phyloP scores from a whole-genome alignment of 306 rosid genomes.

The Erythrophleum fordii region DNA sequence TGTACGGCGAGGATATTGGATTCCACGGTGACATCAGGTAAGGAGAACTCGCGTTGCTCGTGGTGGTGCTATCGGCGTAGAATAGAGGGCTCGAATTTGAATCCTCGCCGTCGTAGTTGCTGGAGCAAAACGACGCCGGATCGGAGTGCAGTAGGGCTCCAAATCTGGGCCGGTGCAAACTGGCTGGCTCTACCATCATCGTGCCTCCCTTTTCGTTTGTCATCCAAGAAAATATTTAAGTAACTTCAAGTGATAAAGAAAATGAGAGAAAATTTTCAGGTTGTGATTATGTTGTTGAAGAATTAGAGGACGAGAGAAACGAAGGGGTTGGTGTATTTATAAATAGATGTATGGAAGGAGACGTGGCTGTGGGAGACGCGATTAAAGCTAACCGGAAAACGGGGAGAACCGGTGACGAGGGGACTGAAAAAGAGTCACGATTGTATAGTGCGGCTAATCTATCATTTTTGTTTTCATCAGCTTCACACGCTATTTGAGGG shows the following conservation, averaged over 20 bases:
- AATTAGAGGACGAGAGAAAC: not conserved
- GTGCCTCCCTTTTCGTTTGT: constrained; percentile 37
- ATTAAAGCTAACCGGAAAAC: constrained; percentile 27
- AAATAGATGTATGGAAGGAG: constrained; percentile 18
- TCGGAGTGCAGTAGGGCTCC: constrained; percentile 57
- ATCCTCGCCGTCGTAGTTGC: not conserved
- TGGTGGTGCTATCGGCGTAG: constrained; percentile 32
- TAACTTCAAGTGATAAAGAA: not conserved
- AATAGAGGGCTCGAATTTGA: constrained; percentile 11
- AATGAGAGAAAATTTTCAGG: not conserved
- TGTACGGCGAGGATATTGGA: constrained; percentile 49
- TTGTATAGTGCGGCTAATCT: not conserved
- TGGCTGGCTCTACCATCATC: constrained; percentile 34
- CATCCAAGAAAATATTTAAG: constrained; percentile 16
- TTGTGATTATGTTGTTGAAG: not conserved
- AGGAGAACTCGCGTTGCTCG: constrained; percentile 44
- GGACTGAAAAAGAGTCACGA: not conserved
- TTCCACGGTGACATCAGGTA: constrained; percentile 68
- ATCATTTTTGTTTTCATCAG: not conserved
- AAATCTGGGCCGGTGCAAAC: constrained; percentile 43
- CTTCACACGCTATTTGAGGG: not conserved
- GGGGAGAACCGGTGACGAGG: constrained; percentile 44
- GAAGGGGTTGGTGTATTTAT: not conserved
- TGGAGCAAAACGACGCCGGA: constrained; percentile 7
- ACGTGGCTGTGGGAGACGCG: constrained; percentile 37